These are phyloP conservation scores for Grigorovia jiainica DNA, from an alignment of 805 yeast species.

Conservation along the genomic window DNA sequence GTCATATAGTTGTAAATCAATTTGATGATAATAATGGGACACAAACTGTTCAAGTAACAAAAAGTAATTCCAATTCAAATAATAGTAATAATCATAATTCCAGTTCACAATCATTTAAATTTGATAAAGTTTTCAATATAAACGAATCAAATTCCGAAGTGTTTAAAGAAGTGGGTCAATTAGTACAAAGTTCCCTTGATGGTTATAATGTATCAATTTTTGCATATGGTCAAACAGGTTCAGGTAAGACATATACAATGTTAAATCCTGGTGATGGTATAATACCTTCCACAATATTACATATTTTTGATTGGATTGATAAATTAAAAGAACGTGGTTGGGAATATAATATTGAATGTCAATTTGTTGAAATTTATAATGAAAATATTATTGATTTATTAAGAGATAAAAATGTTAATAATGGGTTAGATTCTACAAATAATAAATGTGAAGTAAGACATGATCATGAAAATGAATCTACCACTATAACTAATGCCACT, in stretches of 20 bases:
- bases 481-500: slow-evolving; percentile 53
- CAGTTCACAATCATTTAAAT: slow-evolving; percentile 37
- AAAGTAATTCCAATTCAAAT: slow-evolving; percentile 2
- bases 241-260: slow-evolving; percentile 95
- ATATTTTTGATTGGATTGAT: slow-evolving; percentile 52
- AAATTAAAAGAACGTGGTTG: slow-evolving; percentile 47
- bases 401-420: slow-evolving; percentile 3
- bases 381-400: slow-evolving; percentile 70
- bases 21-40: slow-evolving; percentile 24
- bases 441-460: slow-evolving; percentile 63
- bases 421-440: slow-evolving; percentile 7
- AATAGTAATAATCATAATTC: not conserved
- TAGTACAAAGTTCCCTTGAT: slow-evolving; percentile 77
- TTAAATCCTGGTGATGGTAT: slow-evolving; percentile 61
- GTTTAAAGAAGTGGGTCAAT: slow-evolving; percentile 76
- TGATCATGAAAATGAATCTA: slow-evolving; percentile 42
- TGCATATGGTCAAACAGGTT: slow-evolving; percentile 95
- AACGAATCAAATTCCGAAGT: slow-evolving; percentile 47
- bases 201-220: slow-evolving; percentile 89
- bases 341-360: slow-evolving; percentile 55
- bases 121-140: slow-evolving; percentile 69
- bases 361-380: slow-evolving; percentile 83
- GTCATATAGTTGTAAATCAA: slow-evolving; percentile 25
- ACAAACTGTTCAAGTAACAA: slow-evolving; percentile 17
- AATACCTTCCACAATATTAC: slow-evolving; percentile 65